Percentiles rank a stretch among this genome's conserved stretches.
Conservation (phyloP, 352 stramenopile species). For the Pythium pyrilobum region DNA sequence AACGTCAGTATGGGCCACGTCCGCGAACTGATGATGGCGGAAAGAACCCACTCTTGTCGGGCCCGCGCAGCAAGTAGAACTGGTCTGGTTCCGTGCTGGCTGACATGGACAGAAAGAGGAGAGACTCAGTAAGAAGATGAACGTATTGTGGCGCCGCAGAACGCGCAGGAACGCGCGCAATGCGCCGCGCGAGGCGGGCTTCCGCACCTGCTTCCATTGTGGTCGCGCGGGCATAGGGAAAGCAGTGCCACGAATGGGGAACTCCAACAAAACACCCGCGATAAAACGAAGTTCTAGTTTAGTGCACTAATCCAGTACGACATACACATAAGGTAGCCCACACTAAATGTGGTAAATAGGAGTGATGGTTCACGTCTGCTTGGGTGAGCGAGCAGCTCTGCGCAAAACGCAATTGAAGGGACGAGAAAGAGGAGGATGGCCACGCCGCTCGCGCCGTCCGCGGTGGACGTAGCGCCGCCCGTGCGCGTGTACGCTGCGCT, state of each 20-base stretch:
- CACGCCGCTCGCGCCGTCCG: neutral
- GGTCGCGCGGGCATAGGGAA: neutral
- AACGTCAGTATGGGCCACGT: neutral
- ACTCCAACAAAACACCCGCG: too few species aligned
- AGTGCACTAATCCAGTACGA: too few species aligned
- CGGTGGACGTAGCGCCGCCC: neutral
- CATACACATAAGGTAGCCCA: too few species aligned
- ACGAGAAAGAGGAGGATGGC: neutral
- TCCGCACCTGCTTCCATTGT: neutral
- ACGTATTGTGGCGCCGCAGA: too few species aligned
- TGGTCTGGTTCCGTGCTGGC: constrained; percentile 31
- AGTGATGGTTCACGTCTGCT: too few species aligned
- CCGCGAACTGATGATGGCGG: neutral
- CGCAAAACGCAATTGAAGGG: too few species aligned
- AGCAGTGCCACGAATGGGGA: too few species aligned
- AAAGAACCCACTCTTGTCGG: constrained; percentile 46
- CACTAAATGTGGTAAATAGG: too few species aligned
- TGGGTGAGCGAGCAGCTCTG: too few species aligned
- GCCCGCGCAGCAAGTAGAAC: constrained; percentile 56
- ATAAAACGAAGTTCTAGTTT: too few species aligned
- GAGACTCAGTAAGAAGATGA: neutral
- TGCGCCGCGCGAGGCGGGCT: too few species aligned
- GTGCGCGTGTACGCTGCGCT: constrained; percentile 54
- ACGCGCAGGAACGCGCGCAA: too few species aligned
- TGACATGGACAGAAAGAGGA: constrained; percentile 1